Evolutionary conservation across 495 filamentous ascomycete species (phyloP).

Genomic region (Talaromyces borbonicus): DNA sequence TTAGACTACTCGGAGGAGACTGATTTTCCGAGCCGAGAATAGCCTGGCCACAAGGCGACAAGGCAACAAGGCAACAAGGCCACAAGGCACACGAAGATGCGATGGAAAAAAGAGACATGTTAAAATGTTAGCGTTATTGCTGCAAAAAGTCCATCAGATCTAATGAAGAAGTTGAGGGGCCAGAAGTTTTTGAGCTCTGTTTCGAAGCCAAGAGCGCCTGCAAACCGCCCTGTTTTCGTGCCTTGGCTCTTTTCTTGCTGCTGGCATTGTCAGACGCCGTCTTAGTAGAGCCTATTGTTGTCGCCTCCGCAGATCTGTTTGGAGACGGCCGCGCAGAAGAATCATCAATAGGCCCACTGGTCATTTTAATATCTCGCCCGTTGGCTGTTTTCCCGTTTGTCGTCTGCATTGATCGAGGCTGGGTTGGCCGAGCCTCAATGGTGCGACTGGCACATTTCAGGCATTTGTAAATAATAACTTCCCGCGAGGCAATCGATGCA

Average conservation of each 20-base stretch:
- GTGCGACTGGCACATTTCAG: slow-evolving; percentile 28
- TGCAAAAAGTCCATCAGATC: slow-evolving; percentile 53
- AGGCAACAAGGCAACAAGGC: slow-evolving; percentile 1
- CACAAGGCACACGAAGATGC: too few species aligned
- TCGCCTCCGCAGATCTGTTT: not conserved
- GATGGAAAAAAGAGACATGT: too few species aligned
- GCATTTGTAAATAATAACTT: slow-evolving; percentile 30
- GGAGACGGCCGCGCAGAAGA: not conserved
- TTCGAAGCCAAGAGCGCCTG: slow-evolving; percentile 47
- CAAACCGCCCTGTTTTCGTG: slow-evolving; percentile 48
- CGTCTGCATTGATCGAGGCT: slow-evolving; percentile 5
- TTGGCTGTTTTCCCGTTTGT: slow-evolving; percentile 4
- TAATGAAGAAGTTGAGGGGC: slow-evolving; percentile 22
- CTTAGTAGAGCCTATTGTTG: slow-evolving; percentile 10
- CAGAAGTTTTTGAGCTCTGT: slow-evolving; percentile 21
- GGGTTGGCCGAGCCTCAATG: slow-evolving; percentile 12
- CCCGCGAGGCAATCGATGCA: slow-evolving; percentile 13
- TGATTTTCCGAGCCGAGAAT: not conserved
- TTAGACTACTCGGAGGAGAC: not conserved
- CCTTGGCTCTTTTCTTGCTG: slow-evolving; percentile 51
- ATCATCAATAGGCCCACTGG: not conserved
- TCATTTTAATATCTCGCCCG: not conserved
- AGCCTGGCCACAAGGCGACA: not conserved
- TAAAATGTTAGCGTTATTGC: slow-evolving; percentile 17
- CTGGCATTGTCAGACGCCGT: slow-evolving; percentile 32